Percentiles rank a stretch among this genome's conserved stretches.
These are phyloP conservation scores for Plasmodium billcollinsi DNA, from an alignment of 169 alveolate species.

Conservation along the genomic window DNA sequence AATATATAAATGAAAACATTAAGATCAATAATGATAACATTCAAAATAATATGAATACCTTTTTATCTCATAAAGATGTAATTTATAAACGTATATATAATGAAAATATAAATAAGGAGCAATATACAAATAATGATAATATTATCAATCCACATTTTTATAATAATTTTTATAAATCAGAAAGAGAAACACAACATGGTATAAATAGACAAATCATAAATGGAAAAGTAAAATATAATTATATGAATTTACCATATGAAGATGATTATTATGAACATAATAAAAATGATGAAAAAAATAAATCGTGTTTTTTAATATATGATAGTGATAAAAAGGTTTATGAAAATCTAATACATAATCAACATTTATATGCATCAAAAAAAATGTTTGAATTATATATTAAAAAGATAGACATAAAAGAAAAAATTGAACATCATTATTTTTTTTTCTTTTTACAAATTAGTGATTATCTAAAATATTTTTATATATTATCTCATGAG, in stretches of 20 bases:
- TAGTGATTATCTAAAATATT: constrained; percentile 73
- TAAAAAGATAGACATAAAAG: constrained; percentile 62
- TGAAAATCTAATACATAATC: constrained; percentile 69
- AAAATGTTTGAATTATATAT: constrained; percentile 72
- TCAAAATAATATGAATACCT: not conserved
- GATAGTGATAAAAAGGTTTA: constrained; percentile 43
- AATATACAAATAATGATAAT: not conserved
- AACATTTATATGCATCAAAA: constrained; percentile 76
- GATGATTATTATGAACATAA: not conserved
- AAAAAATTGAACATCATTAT: constrained; percentile 70
- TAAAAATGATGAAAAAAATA: constrained; percentile 6
- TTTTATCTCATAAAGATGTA: no score
- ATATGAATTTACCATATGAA: not conserved
- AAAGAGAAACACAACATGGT: no score
- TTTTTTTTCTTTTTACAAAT: constrained; percentile 71
- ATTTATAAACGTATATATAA: not conserved
- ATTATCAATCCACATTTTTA: no score
- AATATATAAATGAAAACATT: not conserved
- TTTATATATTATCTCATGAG: constrained; percentile 63
- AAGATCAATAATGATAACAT: not conserved
- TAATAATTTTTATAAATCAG: no score
- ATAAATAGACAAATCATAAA: not conserved
- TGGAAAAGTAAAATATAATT: not conserved
- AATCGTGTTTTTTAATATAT: constrained; percentile 32
- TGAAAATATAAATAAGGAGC: not conserved